Evolutionary conservation across 1,284 basidiomycete genomes (phyloP).

Genomic region (Golubevia pallescens): DNA sequence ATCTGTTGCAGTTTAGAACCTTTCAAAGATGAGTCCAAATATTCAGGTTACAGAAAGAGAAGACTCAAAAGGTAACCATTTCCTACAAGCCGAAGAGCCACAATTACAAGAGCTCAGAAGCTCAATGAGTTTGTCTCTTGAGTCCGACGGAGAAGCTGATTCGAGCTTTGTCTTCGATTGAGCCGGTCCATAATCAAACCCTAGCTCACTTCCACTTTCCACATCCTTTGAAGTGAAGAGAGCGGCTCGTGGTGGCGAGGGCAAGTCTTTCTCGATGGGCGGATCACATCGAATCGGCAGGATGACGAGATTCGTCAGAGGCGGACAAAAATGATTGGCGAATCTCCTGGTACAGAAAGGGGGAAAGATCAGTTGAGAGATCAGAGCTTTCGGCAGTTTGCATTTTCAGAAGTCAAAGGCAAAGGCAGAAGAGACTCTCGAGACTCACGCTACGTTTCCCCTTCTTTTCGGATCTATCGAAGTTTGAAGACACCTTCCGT

Average conservation of each 20-base stretch:
- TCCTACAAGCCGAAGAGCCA: no score
- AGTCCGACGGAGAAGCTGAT: no score
- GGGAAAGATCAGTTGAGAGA: not conserved
- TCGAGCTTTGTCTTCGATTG: no score
- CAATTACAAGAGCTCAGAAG: no score
- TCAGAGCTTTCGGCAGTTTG: not conserved
- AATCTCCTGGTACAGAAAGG: slow-evolving; percentile 5
- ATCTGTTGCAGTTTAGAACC: no score
- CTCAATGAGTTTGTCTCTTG: no score
- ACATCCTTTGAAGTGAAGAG: slow-evolving; percentile 11
- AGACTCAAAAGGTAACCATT: no score
- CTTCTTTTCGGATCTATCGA: slow-evolving; percentile 4
- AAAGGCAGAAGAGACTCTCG: not conserved
- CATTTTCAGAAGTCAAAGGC: not conserved
- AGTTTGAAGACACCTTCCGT: slow-evolving; percentile 1
- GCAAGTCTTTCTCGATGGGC: slow-evolving; percentile 1
- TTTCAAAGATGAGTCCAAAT: no score
- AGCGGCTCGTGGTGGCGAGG: slow-evolving; percentile 8
- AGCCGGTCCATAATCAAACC: slow-evolving; percentile 19
- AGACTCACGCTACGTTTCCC: slow-evolving; percentile 6
- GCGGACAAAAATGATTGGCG: slow-evolving; percentile 15
- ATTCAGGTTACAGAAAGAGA: no score
- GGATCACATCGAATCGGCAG: slow-evolving; percentile 12
- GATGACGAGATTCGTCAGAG: slow-evolving; percentile 13
- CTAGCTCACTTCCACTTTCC: slow-evolving; percentile 9